These are phyloP conservation scores for Fusarium sublunatum DNA, from an alignment of 2,329 filamentous ascomycete species.

Conservation along the genomic window DNA sequence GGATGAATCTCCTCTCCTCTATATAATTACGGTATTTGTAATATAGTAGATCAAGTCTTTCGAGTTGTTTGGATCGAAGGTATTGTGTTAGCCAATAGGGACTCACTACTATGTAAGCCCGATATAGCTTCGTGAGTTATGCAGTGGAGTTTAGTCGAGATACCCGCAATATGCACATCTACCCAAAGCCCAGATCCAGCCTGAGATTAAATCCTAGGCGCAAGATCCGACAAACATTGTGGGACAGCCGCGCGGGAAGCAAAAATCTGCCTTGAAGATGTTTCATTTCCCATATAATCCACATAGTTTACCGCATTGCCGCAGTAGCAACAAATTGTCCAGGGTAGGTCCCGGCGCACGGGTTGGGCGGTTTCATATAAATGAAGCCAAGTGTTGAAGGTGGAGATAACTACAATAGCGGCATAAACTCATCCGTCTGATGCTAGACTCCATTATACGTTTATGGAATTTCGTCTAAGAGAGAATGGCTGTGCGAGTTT, in stretches of 20 bases:
- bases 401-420: not conserved
- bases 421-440: not conserved
- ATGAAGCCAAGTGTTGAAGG: not conserved
- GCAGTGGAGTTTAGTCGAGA: not conserved
- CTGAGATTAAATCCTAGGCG: constrained; percentile 3
- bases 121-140: not conserved
- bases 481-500: not conserved
- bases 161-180: not conserved
- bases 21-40: not conserved
- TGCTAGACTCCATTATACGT: not conserved
- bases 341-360: constrained; percentile 25
- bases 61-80: not conserved
- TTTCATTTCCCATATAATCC: constrained; percentile 6
- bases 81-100: too few relatives aligned
- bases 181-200: not conserved
- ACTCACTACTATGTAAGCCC: too few relatives aligned
- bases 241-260: constrained; percentile 7
- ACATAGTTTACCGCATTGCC: too few relatives aligned
- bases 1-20: not conserved
- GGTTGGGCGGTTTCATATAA: constrained; percentile 13
- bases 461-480: constrained; percentile 19
- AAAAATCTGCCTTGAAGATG: constrained; percentile 1
- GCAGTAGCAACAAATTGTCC: constrained; percentile 6
- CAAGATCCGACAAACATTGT: constrained; percentile 4
- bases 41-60: not conserved